phyloP scores from a whole-genome alignment of 495 filamentous ascomycete genomes.

The Aspergillus nidulans region DNA sequence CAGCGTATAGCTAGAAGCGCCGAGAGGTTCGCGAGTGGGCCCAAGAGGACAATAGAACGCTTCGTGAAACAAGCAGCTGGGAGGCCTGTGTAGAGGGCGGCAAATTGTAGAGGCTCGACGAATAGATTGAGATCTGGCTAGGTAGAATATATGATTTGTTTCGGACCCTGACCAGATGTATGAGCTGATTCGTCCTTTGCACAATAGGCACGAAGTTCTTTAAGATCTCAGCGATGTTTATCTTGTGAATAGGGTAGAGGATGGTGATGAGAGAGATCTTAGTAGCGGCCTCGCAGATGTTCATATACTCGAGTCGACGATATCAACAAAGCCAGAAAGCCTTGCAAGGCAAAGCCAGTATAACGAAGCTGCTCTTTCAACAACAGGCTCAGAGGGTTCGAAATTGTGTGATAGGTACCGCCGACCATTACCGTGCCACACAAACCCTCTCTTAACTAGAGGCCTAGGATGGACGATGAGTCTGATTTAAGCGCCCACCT shows the following conservation, averaged over 20 bases:
- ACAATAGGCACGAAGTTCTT: not conserved
- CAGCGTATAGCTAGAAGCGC: conserved; percentile 5
- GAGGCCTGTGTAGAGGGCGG: conserved; percentile 10
- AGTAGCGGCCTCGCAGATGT: conserved; percentile 10
- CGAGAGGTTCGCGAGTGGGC: conserved; percentile 17
- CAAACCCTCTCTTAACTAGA: conserved; percentile 23
- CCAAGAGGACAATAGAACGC: conserved; percentile 25
- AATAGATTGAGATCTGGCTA: not conserved
- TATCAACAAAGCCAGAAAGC: conserved; percentile 32
- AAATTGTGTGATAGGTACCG: conserved; percentile 29
- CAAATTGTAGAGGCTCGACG: conserved; percentile 1
- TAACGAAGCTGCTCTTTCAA: conserved; percentile 29
- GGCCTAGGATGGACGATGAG: conserved; percentile 32
- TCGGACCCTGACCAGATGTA: not conserved
- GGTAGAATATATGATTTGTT: conserved; percentile 1
- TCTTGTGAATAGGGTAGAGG: not conserved
- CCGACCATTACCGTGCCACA: conserved; percentile 35
- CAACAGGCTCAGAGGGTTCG: conserved; percentile 39
- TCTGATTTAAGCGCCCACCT: conserved; percentile 41
- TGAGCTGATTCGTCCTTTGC: not conserved
- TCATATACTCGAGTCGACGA: conserved; percentile 21
- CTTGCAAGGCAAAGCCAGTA: conserved; percentile 37
- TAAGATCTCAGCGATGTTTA: not conserved
- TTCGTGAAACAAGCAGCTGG: conserved; percentile 11
- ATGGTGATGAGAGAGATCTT: not conserved